Percentiles rank a stretch among this genome's conserved stretches.
Evolutionary conservation across 306 rosid species (phyloP).

Genomic region (Lithocarpus polystachyus): DNA sequence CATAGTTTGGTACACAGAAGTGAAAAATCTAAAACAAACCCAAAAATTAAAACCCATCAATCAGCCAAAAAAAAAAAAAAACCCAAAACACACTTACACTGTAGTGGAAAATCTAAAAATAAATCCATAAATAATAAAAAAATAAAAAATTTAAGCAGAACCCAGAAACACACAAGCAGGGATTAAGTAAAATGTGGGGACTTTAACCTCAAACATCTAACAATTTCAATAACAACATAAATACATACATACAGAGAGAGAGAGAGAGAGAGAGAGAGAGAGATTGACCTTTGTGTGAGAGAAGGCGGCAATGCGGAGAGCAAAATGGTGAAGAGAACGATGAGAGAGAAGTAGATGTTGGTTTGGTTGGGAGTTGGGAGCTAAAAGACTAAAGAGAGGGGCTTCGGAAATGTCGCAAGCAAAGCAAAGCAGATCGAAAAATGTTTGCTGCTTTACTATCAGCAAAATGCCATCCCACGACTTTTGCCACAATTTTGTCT

Average conservation of each 20-base stretch:
- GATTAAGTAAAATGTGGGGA: not conserved
- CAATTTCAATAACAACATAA: constrained; percentile 3
- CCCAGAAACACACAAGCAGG: not conserved
- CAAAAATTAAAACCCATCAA: not conserved
- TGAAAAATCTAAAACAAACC: not conserved
- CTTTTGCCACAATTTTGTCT: too few relatives aligned
- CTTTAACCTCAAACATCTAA: not conserved
- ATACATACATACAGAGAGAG: not conserved
- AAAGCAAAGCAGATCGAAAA: not conserved
- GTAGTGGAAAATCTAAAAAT: not conserved
- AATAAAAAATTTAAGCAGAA: not conserved
- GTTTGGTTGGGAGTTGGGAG: not conserved
- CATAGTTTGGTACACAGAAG: not conserved
- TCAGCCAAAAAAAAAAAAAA: not conserved
- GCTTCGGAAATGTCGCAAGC: not conserved
- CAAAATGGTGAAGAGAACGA: constrained; percentile 11
- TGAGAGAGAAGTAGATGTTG: not conserved
- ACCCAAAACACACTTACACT: not conserved
- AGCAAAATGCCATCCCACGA: too few relatives aligned
- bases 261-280: not conserved
- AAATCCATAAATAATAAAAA: not conserved
- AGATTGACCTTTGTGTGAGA: constrained; percentile 34
- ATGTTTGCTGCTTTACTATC: not conserved
- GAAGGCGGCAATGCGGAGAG: constrained; percentile 37
- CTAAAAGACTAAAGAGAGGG: not conserved